Base-by-base conservation (phyloP, 768 basidiomycete genomes). In the Boletus vermiculosoides region DNA sequence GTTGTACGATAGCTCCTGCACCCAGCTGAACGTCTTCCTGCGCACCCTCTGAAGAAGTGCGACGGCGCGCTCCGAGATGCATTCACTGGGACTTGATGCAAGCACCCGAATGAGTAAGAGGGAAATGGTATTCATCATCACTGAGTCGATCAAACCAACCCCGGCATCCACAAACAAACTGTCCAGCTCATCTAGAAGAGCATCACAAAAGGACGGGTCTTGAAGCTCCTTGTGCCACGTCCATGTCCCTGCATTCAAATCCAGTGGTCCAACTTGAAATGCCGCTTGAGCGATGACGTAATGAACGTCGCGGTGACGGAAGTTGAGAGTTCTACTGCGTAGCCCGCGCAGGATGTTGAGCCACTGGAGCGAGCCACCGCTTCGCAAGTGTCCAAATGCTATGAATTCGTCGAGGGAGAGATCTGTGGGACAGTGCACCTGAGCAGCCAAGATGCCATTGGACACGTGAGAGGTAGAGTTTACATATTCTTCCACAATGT, bases 71-170 rank as follows among this genome's bases (percentile, higher is more conserved):
- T 40, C 39, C 39, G 39, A 40, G 2, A 40, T 6, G 4, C 10
- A 1, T 40, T 40, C n/a, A 10, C n/a, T 40, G 10, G 39, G 39
- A 2, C 39, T n/a, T 5, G 39, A 40, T 40, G 39, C 39, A n/a
- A 40, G 39, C n/a, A 40, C 39, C n/a, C 39, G 47, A 37, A n/a
- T 23, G 11, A 63, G 61, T 7, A 80, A 54, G 31, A 71, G 42
- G n/a, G 69, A 61, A 33, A 74, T 65, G 25, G 66, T 75, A 51
- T 61, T 54, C 50, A 76, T 59, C 0, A 71, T 51, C 20, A 62
- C 39, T 2, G 52, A 58, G 57, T 74, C 66, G 42, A 55, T 36
- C 15, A 16, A 36, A 16, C 34, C 34, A 4, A 15, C n/a, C 11
- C n/a, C 39, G n/a, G n/a, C 39, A 36, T 36, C 34, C 34, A 36